Base-by-base conservation (phyloP, 139 green algal species). In the Chlorella ohadii region DNA sequence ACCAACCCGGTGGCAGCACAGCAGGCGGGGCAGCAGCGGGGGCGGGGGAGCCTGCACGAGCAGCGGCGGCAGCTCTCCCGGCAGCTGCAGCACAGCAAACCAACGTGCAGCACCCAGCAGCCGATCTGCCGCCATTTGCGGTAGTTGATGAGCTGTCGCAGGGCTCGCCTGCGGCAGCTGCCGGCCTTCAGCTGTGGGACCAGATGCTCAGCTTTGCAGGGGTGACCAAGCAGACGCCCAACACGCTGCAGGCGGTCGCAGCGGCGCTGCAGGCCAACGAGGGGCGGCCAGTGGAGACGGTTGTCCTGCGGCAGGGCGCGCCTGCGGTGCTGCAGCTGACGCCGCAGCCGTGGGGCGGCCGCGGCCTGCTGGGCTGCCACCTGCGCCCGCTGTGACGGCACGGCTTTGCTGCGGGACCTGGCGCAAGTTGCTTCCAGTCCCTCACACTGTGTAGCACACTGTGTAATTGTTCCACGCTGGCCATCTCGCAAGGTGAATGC, bases 311-410 rank as follows among this genome's bases (percentile, higher is more conserved):
- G 20, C 68, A 84, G 5, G 94, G 93, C 0, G 65, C 71, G 2
- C 59, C 76, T 6, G 12, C 91, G 47, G 19, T 39, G 25, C 51
- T 98, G 74, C 27, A 47, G 36, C 86, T 98, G n/a, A 89, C 75
- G 33, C 94, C 94, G 3, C 82, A 85, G 25, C 72, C 28, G 5
- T 97, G 94, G 94, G 63, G 27, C 13, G 94, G 94, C 9, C 82
- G 92, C 33, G 94, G 94, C 6, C 85, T 98, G 68, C 90, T 97
- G 67, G 94, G 94, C 36, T 97, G 88, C 41, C 88, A 91, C 84
- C 64, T 91, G 75, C 51, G 64, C 7, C 88, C 88, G 9, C 36
- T 90, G 15, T 88, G 39, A 78, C 15, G 2, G 51, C 51, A 4
- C 9, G 44, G 7, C 6, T 51, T 51, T 51, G n/a, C n/a, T n/a